A percentile compares a stretch with the other conserved stretches of the same genome.
Conservation (phyloP, 805 yeast genomes). For the Pichia cephalocereana region DNA sequence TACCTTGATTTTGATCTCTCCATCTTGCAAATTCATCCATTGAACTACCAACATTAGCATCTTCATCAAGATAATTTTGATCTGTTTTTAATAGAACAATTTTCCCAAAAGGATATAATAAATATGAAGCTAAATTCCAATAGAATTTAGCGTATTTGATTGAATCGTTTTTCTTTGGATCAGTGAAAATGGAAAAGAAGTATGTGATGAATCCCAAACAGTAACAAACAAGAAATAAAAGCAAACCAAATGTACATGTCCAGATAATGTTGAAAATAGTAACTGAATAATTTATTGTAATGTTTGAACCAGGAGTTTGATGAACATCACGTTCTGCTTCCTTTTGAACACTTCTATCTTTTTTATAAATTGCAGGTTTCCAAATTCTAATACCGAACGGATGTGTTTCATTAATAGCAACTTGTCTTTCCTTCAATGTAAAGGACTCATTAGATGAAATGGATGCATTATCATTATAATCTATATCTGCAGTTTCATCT, state of each 20-base stretch:
- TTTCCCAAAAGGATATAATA: constrained; percentile 83
- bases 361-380: constrained; percentile 96
- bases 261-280: constrained; percentile 62
- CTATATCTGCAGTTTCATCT: constrained; percentile 14
- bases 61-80: constrained; percentile 75
- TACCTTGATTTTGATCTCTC: constrained; percentile 72
- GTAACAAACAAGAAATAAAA: constrained; percentile 46
- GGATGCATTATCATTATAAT: constrained; percentile 28
- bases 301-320: constrained; percentile 43
- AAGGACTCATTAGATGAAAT: constrained; percentile 63
- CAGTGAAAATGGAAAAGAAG: constrained; percentile 33
- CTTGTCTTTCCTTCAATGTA: constrained; percentile 86
- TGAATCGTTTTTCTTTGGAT: constrained; percentile 37
- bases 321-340: constrained; percentile 93
- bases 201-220: constrained; percentile 40
- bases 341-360: constrained; percentile 80
- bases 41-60: constrained; percentile 79
- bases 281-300: constrained; percentile 50
- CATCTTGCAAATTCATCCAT: constrained; percentile 79
- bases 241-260: constrained; percentile 63
- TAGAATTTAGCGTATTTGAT: constrained; percentile 54
- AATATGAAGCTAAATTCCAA: constrained; percentile 56
- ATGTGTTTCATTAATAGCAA: constrained; percentile 92
- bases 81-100: constrained; percentile 72
- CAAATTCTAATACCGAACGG: constrained; percentile 98